Conservation (phyloP, 1,284 basidiomycete genomes). For the Irpex sp. region DNA sequence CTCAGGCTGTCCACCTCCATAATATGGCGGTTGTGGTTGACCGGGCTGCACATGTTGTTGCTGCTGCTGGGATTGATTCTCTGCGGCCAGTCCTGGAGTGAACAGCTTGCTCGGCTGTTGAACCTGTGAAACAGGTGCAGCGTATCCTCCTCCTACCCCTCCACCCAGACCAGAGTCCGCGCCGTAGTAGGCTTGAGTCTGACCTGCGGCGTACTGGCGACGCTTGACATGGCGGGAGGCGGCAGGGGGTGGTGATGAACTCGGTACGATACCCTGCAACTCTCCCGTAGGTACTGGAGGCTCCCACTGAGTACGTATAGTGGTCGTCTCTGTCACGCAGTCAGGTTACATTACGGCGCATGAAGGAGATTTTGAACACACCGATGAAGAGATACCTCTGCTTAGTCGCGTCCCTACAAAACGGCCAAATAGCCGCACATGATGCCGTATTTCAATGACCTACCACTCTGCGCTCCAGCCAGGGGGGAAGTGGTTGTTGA, state of each 20-base stretch:
- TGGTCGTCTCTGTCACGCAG: slow-evolving; percentile 51
- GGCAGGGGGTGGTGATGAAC: slow-evolving; percentile 48
- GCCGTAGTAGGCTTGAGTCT: slow-evolving; percentile 89
- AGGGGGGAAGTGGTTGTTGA: slow-evolving; percentile 78
- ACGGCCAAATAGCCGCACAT: slow-evolving; percentile 22
- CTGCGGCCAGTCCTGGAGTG: slow-evolving; percentile 82
- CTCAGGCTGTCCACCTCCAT: slow-evolving; percentile 49
- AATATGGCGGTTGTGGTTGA: slow-evolving; percentile 56
- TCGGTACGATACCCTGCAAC: slow-evolving; percentile 37
- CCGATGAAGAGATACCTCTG: slow-evolving; percentile 90
- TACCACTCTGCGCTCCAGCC: slow-evolving; percentile 94
- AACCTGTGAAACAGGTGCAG: slow-evolving; percentile 42
- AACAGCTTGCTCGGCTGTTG: slow-evolving; percentile 75
- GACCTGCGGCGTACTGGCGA: slow-evolving; percentile 91
- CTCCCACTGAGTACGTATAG: slow-evolving; percentile 77
- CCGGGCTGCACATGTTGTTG: slow-evolving; percentile 55
- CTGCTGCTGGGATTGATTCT: slow-evolving; percentile 71
- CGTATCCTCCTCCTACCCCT: slow-evolving; percentile 45
- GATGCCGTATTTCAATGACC: slow-evolving; percentile 28
- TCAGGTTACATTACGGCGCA: neutral
- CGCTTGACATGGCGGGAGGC: slow-evolving; percentile 64
- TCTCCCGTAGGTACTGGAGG: slow-evolving; percentile 45
- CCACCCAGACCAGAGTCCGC: slow-evolving; percentile 40
- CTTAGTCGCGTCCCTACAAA: slow-evolving; percentile 79
- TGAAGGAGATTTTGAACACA: slow-evolving; percentile 38